Evolutionary conservation across 2,329 filamentous ascomycete genomes (phyloP).

Genomic region (Chrysosporium queenslandicum): DNA sequence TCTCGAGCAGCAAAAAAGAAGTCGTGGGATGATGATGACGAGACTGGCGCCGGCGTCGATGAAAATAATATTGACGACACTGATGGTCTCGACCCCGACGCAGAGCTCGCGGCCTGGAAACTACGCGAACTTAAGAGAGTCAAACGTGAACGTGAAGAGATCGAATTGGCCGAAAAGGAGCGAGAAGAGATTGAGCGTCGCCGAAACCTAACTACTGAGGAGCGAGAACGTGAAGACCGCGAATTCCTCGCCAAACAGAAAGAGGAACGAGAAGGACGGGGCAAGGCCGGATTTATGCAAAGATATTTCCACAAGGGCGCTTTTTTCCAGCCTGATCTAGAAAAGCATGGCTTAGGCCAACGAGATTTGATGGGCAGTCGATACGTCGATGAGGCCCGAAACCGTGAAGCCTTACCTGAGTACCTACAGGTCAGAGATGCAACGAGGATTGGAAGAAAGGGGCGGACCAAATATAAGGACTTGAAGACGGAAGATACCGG

Average conservation of each 20-base stretch:
- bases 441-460: slow-evolving; percentile 88
- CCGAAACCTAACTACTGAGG: slow-evolving; percentile 73
- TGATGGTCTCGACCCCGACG: slow-evolving; percentile 75
- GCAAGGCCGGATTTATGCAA: slow-evolving; percentile 83
- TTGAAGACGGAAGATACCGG: slow-evolving; percentile 86
- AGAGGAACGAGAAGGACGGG: slow-evolving; percentile 62
- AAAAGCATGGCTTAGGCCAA: slow-evolving; percentile 63
- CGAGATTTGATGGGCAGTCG: slow-evolving; percentile 76
- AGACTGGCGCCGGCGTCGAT: slow-evolving; percentile 54
- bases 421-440: slow-evolving; percentile 89
- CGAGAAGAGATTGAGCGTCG: slow-evolving; percentile 81
- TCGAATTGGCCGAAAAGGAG: slow-evolving; percentile 75
- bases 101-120: slow-evolving; percentile 87
- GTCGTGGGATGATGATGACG: slow-evolving; percentile 62
- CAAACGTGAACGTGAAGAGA: slow-evolving; percentile 72
- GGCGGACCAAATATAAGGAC: slow-evolving; percentile 80
- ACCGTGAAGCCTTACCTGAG: slow-evolving; percentile 74
- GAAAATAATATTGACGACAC: slow-evolving; percentile 76
- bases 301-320: slow-evolving; percentile 96
- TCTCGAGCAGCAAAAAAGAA: slow-evolving; percentile 66
- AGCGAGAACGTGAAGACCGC: slow-evolving; percentile 75
- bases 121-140: slow-evolving; percentile 81
- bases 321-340: slow-evolving; percentile 78
- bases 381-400: slow-evolving; percentile 72
- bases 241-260: slow-evolving; percentile 67